phyloP scores from a whole-genome alignment of 495 filamentous ascomycete species.

The Aspergillus olivimuriae region DNA sequence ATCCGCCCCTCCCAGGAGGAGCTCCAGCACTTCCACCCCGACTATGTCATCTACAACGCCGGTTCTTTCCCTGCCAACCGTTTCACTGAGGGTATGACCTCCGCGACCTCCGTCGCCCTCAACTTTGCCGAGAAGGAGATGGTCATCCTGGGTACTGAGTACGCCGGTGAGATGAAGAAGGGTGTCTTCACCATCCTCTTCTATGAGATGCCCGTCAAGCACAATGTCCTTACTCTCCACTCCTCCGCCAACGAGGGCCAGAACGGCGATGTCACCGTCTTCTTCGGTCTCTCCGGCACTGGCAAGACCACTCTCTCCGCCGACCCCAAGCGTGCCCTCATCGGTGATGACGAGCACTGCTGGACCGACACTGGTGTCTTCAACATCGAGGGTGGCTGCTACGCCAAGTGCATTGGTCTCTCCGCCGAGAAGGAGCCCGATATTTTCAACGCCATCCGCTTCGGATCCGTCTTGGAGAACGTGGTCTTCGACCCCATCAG shows the following conservation, averaged over 20 bases:
- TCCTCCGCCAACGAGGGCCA: constrained; percentile 89
- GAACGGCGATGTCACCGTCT: constrained; percentile 89
- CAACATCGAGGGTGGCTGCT: constrained; percentile 99
- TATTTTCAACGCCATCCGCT: constrained; percentile 94
- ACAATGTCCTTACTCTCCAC: constrained; percentile 96
- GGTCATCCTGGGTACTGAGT: constrained; percentile 99
- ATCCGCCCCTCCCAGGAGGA: constrained; percentile 87
- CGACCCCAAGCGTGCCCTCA: constrained; percentile 90
- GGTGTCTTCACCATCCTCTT: constrained; percentile 98
- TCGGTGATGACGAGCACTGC: constrained; percentile 99
- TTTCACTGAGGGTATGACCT: constrained; percentile 98
- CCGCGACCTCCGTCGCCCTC: constrained; percentile 78
- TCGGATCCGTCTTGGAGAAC: constrained; percentile 97
- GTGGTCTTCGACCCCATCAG: constrained; percentile 92
- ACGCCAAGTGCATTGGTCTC: constrained; percentile 97
- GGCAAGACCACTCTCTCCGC: constrained; percentile 98
- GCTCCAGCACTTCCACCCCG: constrained; percentile 93
- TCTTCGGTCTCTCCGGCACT: constrained; percentile 98
- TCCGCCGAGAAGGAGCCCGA: constrained; percentile 98
- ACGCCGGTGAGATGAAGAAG: constrained; percentile 99
- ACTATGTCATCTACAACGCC: constrained; percentile 99
- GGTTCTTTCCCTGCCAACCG: constrained; percentile 98
- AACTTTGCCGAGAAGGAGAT: constrained; percentile 90
- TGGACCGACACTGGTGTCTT: constrained; percentile 96
- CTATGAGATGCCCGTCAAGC: constrained; percentile 99